Conservation (phyloP, 768 basidiomycete genomes). For the Sarcodon sp. region DNA sequence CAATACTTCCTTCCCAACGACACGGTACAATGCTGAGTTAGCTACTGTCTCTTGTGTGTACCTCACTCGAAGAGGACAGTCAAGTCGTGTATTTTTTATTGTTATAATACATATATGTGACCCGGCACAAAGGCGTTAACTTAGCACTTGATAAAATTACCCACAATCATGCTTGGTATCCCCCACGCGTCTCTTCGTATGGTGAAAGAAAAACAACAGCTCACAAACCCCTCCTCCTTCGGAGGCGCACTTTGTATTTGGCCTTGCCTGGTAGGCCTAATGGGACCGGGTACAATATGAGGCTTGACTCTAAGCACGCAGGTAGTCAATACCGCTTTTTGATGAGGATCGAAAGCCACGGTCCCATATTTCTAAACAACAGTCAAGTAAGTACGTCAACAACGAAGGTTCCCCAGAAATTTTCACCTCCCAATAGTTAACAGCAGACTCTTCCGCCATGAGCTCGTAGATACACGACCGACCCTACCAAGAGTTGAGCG, state of each 20-base stretch:
- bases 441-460: slow-evolving; percentile 94
- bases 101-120: too few relatives aligned
- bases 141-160: slow-evolving; percentile 66
- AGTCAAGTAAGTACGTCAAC: background rate
- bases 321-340: slow-evolving; percentile 88
- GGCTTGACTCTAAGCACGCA: slow-evolving; percentile 81
- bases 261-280: slow-evolving; percentile 15
- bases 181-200: slow-evolving; percentile 78
- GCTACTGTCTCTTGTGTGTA: too few relatives aligned
- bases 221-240: slow-evolving; percentile 65
- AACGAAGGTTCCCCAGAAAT: background rate
- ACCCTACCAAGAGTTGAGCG: slow-evolving; percentile 33
- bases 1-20: too few relatives aligned
- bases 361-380: slow-evolving; percentile 79
- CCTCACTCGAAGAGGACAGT: too few relatives aligned
- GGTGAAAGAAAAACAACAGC: slow-evolving; percentile 87
- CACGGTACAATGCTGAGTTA: too few relatives aligned
- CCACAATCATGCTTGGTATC: slow-evolving; percentile 84
- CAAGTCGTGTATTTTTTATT: too few relatives aligned
- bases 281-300: slow-evolving; percentile 23
- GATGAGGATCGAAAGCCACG: slow-evolving; percentile 83
- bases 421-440: slow-evolving; percentile 93
- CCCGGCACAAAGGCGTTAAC: too few relatives aligned
- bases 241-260: slow-evolving; percentile 13
- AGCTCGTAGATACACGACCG: slow-evolving; percentile 94